Evolutionary conservation across 495 filamentous ascomycete species (phyloP).

Genomic region (Aspergillus leporis): DNA sequence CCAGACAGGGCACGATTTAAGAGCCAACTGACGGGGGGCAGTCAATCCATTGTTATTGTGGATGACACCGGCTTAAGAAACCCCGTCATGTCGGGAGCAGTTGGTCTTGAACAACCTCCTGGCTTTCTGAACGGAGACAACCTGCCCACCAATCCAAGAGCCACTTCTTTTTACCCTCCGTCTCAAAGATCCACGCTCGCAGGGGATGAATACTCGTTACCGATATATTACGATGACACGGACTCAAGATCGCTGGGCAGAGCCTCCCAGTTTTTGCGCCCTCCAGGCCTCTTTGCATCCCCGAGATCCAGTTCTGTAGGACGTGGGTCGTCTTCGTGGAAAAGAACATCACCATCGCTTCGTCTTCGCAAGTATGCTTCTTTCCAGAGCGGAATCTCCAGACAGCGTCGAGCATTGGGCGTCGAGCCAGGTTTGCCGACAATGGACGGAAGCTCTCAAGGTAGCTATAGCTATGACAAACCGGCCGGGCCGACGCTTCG

Average conservation of each 20-base stretch:
- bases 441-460: conserved; percentile 37
- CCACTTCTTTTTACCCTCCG: conserved; percentile 19
- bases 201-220: conserved; percentile 34
- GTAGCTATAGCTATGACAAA: conserved; percentile 33
- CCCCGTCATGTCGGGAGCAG: conserved; percentile 39
- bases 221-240: conserved; percentile 35
- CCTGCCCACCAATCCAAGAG: conserved; percentile 17
- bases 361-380: conserved; percentile 66
- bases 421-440: conserved; percentile 61
- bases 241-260: conserved; percentile 15
- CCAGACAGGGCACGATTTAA: conserved; percentile 31
- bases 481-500: conserved; percentile 61
- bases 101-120: conserved; percentile 19
- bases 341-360: conserved; percentile 35
- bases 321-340: conserved; percentile 26
- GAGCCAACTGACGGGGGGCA: conserved; percentile 72
- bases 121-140: conserved; percentile 15
- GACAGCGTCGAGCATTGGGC: conserved; percentile 55
- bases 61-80: conserved; percentile 54
- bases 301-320: conserved; percentile 38
- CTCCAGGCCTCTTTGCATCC: conserved; percentile 21
- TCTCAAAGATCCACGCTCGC: conserved; percentile 29
- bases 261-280: conserved; percentile 19
- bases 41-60: conserved; percentile 85
- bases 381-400: conserved; percentile 69